Evolutionary conservation across 2,329 filamentous ascomycete species (phyloP).

Genomic region (Alternaria rosae): DNA sequence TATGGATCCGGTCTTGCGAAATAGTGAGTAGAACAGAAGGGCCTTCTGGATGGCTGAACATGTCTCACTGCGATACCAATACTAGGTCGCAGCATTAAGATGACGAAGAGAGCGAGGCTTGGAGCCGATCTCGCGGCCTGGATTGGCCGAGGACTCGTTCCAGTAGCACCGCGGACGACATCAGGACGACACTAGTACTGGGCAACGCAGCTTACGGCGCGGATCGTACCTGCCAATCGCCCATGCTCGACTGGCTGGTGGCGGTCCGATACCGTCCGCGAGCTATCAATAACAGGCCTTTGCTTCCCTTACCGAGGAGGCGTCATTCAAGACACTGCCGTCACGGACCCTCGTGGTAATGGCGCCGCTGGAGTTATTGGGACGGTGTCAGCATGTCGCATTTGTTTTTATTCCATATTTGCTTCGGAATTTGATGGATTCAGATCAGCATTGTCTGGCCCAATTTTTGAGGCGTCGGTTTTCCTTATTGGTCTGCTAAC

Average conservation of each 20-base stretch:
- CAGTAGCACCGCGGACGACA: slow-evolving; percentile 43
- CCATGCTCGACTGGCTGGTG: slow-evolving; percentile 31
- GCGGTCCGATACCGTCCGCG: slow-evolving; percentile 40
- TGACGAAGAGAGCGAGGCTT: slow-evolving; percentile 41
- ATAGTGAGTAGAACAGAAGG: slow-evolving; percentile 35
- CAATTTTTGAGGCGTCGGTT: slow-evolving; percentile 33
- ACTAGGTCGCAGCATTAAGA: slow-evolving; percentile 37
- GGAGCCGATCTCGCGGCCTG: slow-evolving; percentile 35
- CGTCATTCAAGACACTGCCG: slow-evolving; percentile 19
- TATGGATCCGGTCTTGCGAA: slow-evolving; percentile 26
- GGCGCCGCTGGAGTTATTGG: slow-evolving; percentile 38
- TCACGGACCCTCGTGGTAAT: slow-evolving; percentile 29
- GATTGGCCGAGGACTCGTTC: slow-evolving; percentile 43
- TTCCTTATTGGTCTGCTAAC: slow-evolving; percentile 42
- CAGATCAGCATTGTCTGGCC: slow-evolving; percentile 48
- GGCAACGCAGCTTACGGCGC: slow-evolving; percentile 43
- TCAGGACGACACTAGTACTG: slow-evolving; percentile 42
- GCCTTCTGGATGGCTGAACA: slow-evolving; percentile 37
- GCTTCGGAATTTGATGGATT: slow-evolving; percentile 49
- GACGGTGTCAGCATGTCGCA: slow-evolving; percentile 40
- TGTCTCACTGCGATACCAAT: slow-evolving; percentile 44
- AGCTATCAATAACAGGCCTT: slow-evolving; percentile 35
- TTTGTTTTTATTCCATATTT: slow-evolving; percentile 42
- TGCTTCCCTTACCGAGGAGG: slow-evolving; percentile 30
- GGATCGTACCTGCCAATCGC: slow-evolving; percentile 46